Percentiles rank a stretch among this genome's conserved stretches.
Evolutionary conservation across 2,329 filamentous ascomycete genomes (phyloP).

Genomic region (Alternaria brassicae): DNA sequence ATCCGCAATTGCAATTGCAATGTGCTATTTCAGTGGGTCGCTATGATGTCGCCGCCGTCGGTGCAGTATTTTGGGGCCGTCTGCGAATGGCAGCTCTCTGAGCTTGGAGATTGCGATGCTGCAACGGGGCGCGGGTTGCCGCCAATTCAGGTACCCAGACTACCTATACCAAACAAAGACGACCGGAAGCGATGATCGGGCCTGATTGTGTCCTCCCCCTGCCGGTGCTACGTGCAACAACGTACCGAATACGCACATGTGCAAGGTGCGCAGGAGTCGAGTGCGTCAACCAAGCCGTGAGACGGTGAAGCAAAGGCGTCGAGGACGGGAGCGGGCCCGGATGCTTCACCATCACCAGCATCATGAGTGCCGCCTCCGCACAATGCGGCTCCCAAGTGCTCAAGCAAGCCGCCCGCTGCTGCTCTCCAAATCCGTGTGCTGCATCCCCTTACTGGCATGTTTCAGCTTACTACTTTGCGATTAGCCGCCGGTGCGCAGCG

Average conservation of each 20-base stretch:
- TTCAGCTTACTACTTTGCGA: constrained; percentile 38
- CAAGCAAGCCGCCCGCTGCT: constrained; percentile 11
- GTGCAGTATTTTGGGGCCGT: neutral
- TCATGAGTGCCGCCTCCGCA: constrained; percentile 5
- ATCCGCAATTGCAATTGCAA: constrained; percentile 15
- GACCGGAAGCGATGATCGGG: constrained; percentile 9
- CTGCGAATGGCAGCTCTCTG: neutral
- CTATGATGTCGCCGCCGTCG: constrained; percentile 2
- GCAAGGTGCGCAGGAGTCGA: constrained; percentile 10
- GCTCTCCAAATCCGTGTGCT: constrained; percentile 12
- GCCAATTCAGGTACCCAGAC: constrained; percentile 6
- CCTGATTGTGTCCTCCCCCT: constrained; percentile 9
- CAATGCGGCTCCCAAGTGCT: neutral
- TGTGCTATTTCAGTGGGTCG: constrained; percentile 9
- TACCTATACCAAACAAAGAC: constrained; percentile 1
- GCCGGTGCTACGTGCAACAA: constrained; percentile 6
- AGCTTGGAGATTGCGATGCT: constrained; percentile 12
- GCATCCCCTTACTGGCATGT: constrained; percentile 40
- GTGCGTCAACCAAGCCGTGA: constrained; percentile 6
- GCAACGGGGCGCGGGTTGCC: constrained; percentile 5
- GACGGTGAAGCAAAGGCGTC: neutral
- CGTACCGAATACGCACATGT: constrained; percentile 5
- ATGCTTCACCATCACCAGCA: constrained; percentile 11
- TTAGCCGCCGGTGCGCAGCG: constrained; percentile 33
- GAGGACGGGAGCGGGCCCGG: constrained; percentile 4